These are phyloP conservation scores for Chalciporus sphaerocephalus DNA, from an alignment of 768 basidiomycete genomes.

Conservation along the genomic window DNA sequence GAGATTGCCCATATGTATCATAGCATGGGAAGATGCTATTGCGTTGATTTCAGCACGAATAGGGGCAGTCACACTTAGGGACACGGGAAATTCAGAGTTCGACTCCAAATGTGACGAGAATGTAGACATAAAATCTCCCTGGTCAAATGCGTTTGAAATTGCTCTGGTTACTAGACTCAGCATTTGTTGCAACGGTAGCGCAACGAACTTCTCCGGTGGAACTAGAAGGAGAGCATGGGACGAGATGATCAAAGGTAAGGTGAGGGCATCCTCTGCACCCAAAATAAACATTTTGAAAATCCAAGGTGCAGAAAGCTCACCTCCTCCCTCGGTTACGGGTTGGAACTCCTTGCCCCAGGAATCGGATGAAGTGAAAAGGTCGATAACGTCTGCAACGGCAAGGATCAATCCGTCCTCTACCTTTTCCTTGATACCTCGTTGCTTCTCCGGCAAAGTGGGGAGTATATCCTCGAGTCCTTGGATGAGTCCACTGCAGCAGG, in stretches of 20 bases:
- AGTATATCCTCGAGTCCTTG: conserved; percentile 55
- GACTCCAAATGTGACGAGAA: conserved; percentile 35
- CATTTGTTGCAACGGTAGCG: conserved; percentile 50
- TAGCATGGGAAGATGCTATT: conserved; percentile 34
- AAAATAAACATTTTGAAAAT: conserved; percentile 8
- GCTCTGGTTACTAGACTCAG: conserved; percentile 38
- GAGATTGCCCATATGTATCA: conserved; percentile 37
- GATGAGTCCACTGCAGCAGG: conserved; percentile 60
- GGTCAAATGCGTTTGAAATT: conserved; percentile 51
- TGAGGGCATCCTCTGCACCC: conserved; percentile 42
- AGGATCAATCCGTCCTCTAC: conserved; percentile 67
- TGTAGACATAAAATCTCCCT: conserved; percentile 50
- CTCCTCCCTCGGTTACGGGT: conserved; percentile 43
- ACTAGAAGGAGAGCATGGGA: conserved; percentile 59
- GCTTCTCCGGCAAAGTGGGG: conserved; percentile 31
- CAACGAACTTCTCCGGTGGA: conserved; percentile 50
- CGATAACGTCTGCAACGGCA: conserved; percentile 71
- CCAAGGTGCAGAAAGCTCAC: conserved; percentile 21
- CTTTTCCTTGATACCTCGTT: conserved; percentile 33
- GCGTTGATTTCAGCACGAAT: conserved; percentile 33
- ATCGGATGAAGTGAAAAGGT: conserved; percentile 43
- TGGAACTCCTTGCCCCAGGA: conserved; percentile 71
- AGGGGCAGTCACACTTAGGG: conserved; percentile 27
- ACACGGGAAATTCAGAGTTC: conserved; percentile 16
- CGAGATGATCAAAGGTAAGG: conserved; percentile 45